Conservation (phyloP, 495 filamentous ascomycete genomes). For the Tuber brumale region DNA sequence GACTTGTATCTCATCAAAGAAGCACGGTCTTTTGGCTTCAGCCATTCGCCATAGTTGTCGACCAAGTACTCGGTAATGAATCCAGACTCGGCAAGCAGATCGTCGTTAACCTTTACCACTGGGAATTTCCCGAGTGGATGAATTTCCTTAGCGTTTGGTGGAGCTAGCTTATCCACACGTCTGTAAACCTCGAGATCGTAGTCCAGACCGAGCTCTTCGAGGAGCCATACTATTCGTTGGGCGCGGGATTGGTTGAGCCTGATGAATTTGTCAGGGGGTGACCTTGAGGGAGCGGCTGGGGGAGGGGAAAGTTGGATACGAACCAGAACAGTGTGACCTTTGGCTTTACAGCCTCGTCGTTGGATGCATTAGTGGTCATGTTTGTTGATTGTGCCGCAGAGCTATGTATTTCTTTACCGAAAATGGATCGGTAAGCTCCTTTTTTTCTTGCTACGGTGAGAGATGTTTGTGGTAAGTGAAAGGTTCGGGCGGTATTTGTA, state of each 20-base stretch:
- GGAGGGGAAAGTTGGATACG: constrained; percentile 24
- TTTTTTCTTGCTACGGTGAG: background rate
- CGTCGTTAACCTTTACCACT: constrained; percentile 56
- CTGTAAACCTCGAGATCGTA: constrained; percentile 74
- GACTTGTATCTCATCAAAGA: constrained; percentile 45
- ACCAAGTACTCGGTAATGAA: constrained; percentile 72
- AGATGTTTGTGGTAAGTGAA: background rate
- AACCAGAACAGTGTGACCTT: constrained; percentile 74
- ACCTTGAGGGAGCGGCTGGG: background rate
- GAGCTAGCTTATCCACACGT: constrained; percentile 58
- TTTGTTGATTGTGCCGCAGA: background rate
- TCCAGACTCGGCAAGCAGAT: constrained; percentile 70
- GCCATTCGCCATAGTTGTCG: constrained; percentile 60
- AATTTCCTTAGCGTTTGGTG: constrained; percentile 61
- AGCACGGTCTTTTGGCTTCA: constrained; percentile 50
- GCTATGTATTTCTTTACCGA: background rate
- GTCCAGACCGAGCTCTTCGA: constrained; percentile 71
- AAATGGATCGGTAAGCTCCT: background rate
- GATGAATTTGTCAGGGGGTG: constrained; percentile 9
- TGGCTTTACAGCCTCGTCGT: constrained; percentile 41
- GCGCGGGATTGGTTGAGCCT: constrained; percentile 75
- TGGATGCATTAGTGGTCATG: background rate
- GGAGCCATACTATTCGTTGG: constrained; percentile 81
- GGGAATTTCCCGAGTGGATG: constrained; percentile 85
- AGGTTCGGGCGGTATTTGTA: background rate